Base-by-base conservation (phyloP, 2,329 filamentous ascomycete genomes). In the Grosmannia penicillata region DNA sequence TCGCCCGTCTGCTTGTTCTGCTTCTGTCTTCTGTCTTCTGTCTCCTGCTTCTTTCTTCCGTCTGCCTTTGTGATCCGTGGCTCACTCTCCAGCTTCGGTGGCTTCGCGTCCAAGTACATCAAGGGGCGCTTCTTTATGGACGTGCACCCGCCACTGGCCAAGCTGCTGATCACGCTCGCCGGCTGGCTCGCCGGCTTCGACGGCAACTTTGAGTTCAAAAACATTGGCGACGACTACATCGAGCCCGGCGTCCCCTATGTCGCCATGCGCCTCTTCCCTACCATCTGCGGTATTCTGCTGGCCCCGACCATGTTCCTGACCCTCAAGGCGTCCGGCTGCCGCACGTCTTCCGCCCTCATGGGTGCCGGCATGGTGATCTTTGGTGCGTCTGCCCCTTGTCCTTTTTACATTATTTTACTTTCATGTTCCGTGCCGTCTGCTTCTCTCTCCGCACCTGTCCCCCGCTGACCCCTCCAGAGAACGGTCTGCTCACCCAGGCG, bases 61-160 rank as follows among this genome's bases (percentile, higher is more conserved):
- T 30, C 34, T 28, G 29, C 25, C 9, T 22, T n/a, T 10, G 8
- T 28, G 14, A 26, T 32, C 24, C 24, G 24, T 25, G 7, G 24
- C 11, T 11, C 11, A 25, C 7, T 11, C 24, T 8, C 36, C 53
- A 94, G 86, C 63, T 98, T 98, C 59, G 91, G 91, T 58, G 91
- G 91, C 35, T 98, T 98, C 57, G 91, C 91, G 47, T 85, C 82
- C 51, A 98, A 98, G 62, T 98, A 98, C 61, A 96, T 98, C 71
- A 96, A 98, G 69, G 91, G 91, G 54, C 81, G 72, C 57, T 98
- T 98, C 72, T 98, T 98, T 61, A 98, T 98, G 91, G 91, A 98
- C 57, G 91, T 98, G n/a, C 91, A 98, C 57, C 91, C 91, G 24
- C 91, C 91, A 33, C 71, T 98, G 43, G 91, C 91, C 48, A 98